Evolutionary conservation across 1,284 basidiomycete species (phyloP).

Genomic region (Melanopsichium pennsylvanicum): DNA sequence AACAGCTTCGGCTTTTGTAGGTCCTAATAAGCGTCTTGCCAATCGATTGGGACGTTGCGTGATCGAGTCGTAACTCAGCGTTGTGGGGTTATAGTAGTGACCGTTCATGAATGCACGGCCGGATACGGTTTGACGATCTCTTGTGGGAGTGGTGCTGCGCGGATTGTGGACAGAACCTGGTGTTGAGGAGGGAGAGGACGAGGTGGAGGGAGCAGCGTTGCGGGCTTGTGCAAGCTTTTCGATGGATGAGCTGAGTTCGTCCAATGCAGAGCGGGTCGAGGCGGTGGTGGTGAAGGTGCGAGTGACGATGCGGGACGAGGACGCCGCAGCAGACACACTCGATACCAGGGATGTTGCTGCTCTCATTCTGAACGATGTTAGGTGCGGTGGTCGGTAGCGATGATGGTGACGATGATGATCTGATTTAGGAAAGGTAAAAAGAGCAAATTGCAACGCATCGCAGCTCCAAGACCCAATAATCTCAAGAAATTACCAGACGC

Average conservation of each 20-base stretch:
- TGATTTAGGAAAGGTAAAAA: too few species aligned
- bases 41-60: constrained; percentile 15
- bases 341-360: neutral
- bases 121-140: constrained; percentile 36
- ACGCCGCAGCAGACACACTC: neutral
- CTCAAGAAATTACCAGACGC: too few species aligned
- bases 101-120: constrained; percentile 47
- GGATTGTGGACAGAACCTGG: constrained; percentile 22
- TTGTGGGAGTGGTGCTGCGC: neutral
- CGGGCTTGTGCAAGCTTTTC: constrained; percentile 29
- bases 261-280: constrained; percentile 13
- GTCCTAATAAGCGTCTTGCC: constrained; percentile 52
- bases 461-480: too few species aligned
- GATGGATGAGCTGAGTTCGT: constrained; percentile 35
- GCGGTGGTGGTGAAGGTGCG: neutral
- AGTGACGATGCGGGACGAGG: neutral
- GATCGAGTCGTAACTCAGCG: constrained; percentile 36
- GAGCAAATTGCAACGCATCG: too few species aligned
- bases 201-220: constrained; percentile 1
- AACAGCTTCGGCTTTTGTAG: constrained; percentile 42
- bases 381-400: neutral
- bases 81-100: constrained; percentile 57
- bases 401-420: neutral
- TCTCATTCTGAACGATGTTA: constrained; percentile 1
- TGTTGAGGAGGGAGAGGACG: constrained; percentile 2